Evolutionary conservation across 2,329 filamentous ascomycete genomes (phyloP).

Genomic region (Monosporascus sp.): DNA sequence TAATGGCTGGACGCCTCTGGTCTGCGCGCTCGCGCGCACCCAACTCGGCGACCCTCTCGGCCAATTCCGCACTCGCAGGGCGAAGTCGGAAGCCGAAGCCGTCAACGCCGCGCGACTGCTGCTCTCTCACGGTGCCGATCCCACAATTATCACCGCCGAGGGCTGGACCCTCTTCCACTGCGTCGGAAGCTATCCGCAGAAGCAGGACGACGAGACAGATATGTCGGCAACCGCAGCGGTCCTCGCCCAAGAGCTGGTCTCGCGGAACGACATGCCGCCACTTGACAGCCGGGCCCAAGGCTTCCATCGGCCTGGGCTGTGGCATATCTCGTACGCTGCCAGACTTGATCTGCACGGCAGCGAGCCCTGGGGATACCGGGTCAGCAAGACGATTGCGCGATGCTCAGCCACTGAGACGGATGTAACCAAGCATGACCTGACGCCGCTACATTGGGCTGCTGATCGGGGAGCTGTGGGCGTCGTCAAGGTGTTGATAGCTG

Average conservation of each 20-base stretch:
- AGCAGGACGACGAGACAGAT: neutral
- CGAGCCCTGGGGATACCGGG: conserved; percentile 1
- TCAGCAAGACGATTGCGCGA: neutral
- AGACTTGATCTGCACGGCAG: too few species aligned
- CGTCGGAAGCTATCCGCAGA: conserved; percentile 3
- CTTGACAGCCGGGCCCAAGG: too few species aligned
- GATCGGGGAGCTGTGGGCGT: conserved; percentile 1
- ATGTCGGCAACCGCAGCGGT: too few species aligned
- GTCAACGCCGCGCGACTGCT: conserved; percentile 11
- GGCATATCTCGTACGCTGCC: too few species aligned
- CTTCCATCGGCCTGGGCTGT: too few species aligned
- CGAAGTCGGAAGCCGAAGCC: conserved; percentile 3
- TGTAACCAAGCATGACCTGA: neutral
- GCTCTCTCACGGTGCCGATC: conserved; percentile 18
- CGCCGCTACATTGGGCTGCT: conserved; percentile 2
- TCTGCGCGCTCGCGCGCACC: conserved; percentile 19
- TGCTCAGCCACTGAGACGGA: neutral
- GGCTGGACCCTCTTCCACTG: conserved; percentile 22
- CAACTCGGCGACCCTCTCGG: too few species aligned
- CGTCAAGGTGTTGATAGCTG: neutral
- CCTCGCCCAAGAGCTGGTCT: too few species aligned
- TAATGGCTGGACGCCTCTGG: conserved; percentile 26
- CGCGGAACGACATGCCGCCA: too few species aligned
- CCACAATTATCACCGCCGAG: conserved; percentile 13
- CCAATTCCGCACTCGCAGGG: neutral